Conservation (phyloP, 2,329 filamentous ascomycete genomes). For the Diaporthe helianthi region DNA sequence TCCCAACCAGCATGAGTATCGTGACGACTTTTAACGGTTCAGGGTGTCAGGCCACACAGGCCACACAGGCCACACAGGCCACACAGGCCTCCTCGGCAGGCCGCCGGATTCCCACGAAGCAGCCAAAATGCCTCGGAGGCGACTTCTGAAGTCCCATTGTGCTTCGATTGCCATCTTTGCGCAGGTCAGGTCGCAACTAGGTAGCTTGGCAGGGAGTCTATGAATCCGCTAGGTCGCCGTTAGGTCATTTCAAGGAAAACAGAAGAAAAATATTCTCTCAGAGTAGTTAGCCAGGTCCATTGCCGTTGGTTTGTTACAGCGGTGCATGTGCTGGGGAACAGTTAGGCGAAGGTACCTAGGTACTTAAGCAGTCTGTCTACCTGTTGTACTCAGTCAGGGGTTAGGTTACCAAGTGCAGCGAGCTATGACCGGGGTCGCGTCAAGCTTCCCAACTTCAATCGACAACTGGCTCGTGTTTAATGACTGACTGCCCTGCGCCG, state of each 20-base stretch:
- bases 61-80: too few relatives aligned
- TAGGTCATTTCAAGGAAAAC: neutral
- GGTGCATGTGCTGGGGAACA: neutral
- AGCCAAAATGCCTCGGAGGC: neutral
- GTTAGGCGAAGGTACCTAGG: neutral
- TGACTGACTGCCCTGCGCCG: neutral
- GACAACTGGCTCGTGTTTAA: neutral
- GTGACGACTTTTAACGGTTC: neutral
- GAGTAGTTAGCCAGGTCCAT: neutral
- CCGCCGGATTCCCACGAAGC: neutral
- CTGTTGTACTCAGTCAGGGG: neutral
- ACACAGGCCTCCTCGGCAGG: neutral
- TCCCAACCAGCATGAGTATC: neutral
- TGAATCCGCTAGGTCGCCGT: neutral
- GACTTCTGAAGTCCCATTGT: neutral
- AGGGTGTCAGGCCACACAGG: neutral
- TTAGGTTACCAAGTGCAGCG: neutral
- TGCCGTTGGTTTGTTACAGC: too few relatives aligned
- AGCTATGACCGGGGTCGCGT: neutral
- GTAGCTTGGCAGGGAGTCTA: neutral
- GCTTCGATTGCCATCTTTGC: neutral
- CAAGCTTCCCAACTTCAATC: slow-evolving; percentile 1
- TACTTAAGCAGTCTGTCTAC: neutral
- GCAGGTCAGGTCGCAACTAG: neutral
- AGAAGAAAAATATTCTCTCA: neutral